phyloP scores from a whole-genome alignment of 108 stramenopile genomes.

The Pseudonitzschia pungens region DNA sequence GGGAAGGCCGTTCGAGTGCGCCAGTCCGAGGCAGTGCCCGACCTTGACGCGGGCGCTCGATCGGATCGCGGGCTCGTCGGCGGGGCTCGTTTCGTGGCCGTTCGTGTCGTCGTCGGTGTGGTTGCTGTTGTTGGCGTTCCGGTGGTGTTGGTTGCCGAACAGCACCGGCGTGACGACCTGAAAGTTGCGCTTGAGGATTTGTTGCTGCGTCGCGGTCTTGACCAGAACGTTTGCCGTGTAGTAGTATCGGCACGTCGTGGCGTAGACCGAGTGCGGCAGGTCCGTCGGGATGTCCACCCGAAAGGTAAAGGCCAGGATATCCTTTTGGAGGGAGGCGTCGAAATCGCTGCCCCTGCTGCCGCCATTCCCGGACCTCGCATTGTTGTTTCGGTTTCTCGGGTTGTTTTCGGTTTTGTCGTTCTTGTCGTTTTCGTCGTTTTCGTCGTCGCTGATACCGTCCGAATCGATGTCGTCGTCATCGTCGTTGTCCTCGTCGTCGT shows the following conservation, averaged over 20 bases:
- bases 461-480: neutral
- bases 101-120: neutral
- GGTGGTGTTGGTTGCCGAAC: too few relatives aligned
- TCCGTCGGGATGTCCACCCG: constrained; percentile 49
- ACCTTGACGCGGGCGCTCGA: constrained; percentile 33
- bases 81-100: neutral
- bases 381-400: too few relatives aligned
- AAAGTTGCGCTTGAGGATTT: constrained; percentile 36
- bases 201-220: constrained; percentile 26
- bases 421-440: constrained; percentile 4
- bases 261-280: constrained; percentile 44
- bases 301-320: constrained; percentile 52
- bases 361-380: too few relatives aligned
- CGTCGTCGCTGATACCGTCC: neutral
- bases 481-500: constrained; percentile 15
- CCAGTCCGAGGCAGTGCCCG: constrained; percentile 35
- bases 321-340: neutral
- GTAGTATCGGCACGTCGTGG: constrained; percentile 50
- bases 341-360: neutral
- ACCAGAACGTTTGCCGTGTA: constrained; percentile 42
- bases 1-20: constrained; percentile 51
- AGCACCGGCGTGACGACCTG: constrained; percentile 30
- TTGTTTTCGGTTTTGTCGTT: neutral
- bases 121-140: neutral
- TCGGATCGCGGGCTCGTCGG: neutral